phyloP scores from a whole-genome alignment of 148 eudicot genomes.

The Rhododendron simsii region DNA sequence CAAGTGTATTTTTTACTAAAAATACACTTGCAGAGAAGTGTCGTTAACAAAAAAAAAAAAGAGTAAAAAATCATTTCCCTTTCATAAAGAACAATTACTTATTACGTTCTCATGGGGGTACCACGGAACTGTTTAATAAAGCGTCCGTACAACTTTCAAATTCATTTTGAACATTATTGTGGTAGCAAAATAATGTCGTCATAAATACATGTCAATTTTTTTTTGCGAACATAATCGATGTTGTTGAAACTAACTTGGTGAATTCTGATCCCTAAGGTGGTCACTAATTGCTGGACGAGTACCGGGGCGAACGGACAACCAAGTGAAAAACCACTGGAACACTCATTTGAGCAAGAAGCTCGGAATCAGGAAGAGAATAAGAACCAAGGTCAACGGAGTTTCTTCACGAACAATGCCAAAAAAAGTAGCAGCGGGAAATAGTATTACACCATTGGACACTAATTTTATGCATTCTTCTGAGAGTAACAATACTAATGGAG shows the following conservation, averaged over 20 bases:
- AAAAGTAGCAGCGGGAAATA: not conserved
- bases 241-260: not conserved
- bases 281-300: constrained; percentile 29
- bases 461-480: not conserved
- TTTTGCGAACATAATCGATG: not conserved
- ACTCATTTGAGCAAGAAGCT: constrained; percentile 35
- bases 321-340: constrained; percentile 31
- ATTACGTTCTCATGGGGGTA: not conserved
- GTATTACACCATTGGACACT: not conserved
- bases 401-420: not conserved
- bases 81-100: not conserved
- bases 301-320: constrained; percentile 28
- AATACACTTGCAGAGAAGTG: too few species aligned
- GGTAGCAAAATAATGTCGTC: not conserved
- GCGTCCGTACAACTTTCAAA: too few species aligned
- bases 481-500: not conserved
- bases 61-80: too few species aligned
- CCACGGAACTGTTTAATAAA: not conserved
- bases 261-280: constrained; percentile 18
- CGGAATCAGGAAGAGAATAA: not conserved
- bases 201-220: not conserved
- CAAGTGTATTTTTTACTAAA: too few species aligned
- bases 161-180: not conserved
- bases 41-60: too few species aligned
- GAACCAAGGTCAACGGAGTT: not conserved